Conservation (phyloP, 1,139 yeast species). For the Saccharomyces uvarum region DNA sequence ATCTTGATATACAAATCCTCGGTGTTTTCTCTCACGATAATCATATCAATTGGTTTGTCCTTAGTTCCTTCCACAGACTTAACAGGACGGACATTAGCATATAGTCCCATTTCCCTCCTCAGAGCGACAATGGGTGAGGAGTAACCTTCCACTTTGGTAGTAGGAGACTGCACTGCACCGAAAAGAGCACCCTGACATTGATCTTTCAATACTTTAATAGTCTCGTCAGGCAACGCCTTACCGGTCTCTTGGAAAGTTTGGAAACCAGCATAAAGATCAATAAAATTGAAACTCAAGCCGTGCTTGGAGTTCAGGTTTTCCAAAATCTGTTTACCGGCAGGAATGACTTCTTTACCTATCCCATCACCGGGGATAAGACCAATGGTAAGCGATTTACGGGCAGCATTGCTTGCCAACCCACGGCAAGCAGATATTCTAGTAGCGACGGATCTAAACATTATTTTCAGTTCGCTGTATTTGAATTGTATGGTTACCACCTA, state of each 20-base stretch:
- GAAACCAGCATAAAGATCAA: slow-evolving; percentile 86
- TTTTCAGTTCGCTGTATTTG: neutral
- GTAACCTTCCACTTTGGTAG: slow-evolving; percentile 89
- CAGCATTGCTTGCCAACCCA: slow-evolving; percentile 17
- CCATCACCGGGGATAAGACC: slow-evolving; percentile 96
- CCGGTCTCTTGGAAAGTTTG: slow-evolving; percentile 91
- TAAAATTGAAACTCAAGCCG: slow-evolving; percentile 76
- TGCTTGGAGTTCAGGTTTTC: slow-evolving; percentile 70
- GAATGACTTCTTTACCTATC: slow-evolving; percentile 94
- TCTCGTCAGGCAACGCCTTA: slow-evolving; percentile 86
- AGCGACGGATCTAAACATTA: slow-evolving; percentile 25
- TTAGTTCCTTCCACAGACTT: slow-evolving; percentile 79
- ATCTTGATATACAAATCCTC: slow-evolving; percentile 95
- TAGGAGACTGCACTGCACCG: slow-evolving; percentile 95
- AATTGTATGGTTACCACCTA: neutral
- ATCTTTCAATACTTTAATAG: slow-evolving; percentile 67
- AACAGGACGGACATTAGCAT: slow-evolving; percentile 96
- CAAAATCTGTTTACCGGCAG: slow-evolving; percentile 80
- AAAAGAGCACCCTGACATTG: slow-evolving; percentile 95
- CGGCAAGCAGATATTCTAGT: slow-evolving; percentile 21
- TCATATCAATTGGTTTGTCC: slow-evolving; percentile 86
- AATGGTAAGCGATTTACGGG: slow-evolving; percentile 27
- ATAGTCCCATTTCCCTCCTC: slow-evolving; percentile 87
- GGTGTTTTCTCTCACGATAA: slow-evolving; percentile 95
- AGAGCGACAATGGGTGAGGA: slow-evolving; percentile 97